Base-by-base conservation (phyloP, 345 rosid species). In the Bruguiera parviflora region DNA sequence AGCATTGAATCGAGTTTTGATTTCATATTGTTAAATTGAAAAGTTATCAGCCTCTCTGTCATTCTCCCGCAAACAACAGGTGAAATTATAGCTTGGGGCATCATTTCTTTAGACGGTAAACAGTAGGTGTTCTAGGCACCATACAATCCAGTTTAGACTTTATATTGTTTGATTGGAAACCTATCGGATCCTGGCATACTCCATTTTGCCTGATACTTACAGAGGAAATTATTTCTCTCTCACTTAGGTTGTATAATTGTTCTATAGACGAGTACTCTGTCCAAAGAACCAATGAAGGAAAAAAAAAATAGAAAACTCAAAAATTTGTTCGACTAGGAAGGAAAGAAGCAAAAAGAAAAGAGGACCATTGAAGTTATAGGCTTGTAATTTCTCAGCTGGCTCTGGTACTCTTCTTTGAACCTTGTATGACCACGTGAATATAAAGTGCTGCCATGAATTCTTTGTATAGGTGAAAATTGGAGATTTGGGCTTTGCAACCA, bases 401-500 rank as follows among this genome's bases (percentile, higher is more conserved):
- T 55, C 18, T 32, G 22, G 13, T 58, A 19, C 3, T 63, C 16
- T 49, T 47, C 24, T 52, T 53, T n/a, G 20, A 27, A 61, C 63
- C 52, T 68, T 60, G 24, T 59, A 15, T 27, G 39, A 3, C 10
- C 58, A 27, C 37, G 24, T 15, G 37, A 71, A 58, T 64, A 68
- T 62, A 27, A 69, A 63, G 31, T 10, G n/a, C 27, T 10, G n/a
- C 27, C 22, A 33, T 64, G 28, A 52, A 61, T 53, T 61, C 20
- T 69, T 16, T 43, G 27, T 61, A 28, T 65, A 88, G 89, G 82
- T 86, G 67, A 88, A 86, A 79, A 88, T 88, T 55, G 92, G 92
- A n/a, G 90, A 88, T 76, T 71, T 86, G n/a, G 92, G 92, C 35
- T 69, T 88, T 65, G 88, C 92, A 46, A 84, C 92, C 61, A 76